A percentile compares a stretch with the other conserved stretches of the same genome.
Evolutionary conservation across 768 basidiomycete species (phyloP).

Genomic region (Rhodosporidiobolus odoratus): DNA sequence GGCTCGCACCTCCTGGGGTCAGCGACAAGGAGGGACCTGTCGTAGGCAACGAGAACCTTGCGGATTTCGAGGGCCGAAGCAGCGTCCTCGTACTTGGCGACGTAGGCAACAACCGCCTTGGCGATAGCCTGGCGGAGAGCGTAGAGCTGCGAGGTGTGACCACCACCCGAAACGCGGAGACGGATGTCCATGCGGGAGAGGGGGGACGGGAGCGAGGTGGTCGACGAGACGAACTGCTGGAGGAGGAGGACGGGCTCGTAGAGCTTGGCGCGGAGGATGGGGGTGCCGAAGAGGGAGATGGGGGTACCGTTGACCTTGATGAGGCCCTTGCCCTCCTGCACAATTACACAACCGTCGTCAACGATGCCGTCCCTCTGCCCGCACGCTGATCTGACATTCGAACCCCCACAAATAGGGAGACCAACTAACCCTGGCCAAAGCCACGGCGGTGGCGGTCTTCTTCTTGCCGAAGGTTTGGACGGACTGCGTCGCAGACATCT

Average conservation of each 20-base stretch:
- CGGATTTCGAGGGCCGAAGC: constrained; percentile 95
- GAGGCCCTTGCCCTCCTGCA: constrained; percentile 68
- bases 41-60: constrained; percentile 95
- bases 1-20: constrained; percentile 61
- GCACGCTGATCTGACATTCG: neutral
- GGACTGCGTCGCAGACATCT: constrained; percentile 43
- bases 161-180: constrained; percentile 96
- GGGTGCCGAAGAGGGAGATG: constrained; percentile 89
- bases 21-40: constrained; percentile 80
- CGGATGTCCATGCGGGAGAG: constrained; percentile 88
- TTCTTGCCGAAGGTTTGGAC: constrained; percentile 99
- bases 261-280: constrained; percentile 93
- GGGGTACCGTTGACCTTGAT: constrained; percentile 96
- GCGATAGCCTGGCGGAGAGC: constrained; percentile 98
- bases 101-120: constrained; percentile 95
- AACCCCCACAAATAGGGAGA: neutral
- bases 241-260: constrained; percentile 85
- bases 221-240: constrained; percentile 37
- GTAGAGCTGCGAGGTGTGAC: constrained; percentile 97
- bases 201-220: constrained; percentile 64
- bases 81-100: constrained; percentile 97
- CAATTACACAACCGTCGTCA: neutral
- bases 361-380: neutral
- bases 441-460: constrained; percentile 99
- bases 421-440: constrained; percentile 74